phyloP scores from a whole-genome alignment of 2,329 filamentous ascomycete species.

The Rutstroemia sp. region DNA sequence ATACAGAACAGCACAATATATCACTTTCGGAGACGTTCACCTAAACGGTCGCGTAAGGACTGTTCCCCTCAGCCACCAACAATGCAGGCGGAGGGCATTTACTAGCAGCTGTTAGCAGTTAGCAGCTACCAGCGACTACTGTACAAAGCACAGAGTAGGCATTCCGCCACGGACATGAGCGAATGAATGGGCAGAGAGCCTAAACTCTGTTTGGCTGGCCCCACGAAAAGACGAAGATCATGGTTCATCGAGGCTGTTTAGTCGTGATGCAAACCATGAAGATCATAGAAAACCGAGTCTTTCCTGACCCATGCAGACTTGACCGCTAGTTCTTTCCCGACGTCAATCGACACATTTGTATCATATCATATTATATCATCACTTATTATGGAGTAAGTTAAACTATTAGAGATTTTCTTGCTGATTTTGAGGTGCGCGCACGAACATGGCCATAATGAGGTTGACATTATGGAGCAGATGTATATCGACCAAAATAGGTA shows the following conservation, averaged over 20 bases:
- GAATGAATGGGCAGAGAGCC: too few relatives aligned
- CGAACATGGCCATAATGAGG: too few relatives aligned
- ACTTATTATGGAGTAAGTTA: too few relatives aligned
- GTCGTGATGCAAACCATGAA: constrained; percentile 29
- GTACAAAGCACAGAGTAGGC: too few relatives aligned
- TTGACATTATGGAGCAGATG: too few relatives aligned
- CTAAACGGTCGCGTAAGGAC: constrained; percentile 9
- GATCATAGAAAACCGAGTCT: constrained; percentile 19
- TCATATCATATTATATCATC: constrained; percentile 5
- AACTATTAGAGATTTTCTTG: too few relatives aligned
- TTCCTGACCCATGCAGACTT: constrained; percentile 21
- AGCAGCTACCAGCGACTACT: too few relatives aligned
- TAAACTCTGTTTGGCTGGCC: constrained; percentile 12
- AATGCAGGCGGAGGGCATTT: constrained; percentile 2
- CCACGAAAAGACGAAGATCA: constrained; percentile 29
- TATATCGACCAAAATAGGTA: too few relatives aligned
- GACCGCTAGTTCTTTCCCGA: constrained; percentile 28
- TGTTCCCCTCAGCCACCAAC: constrained; percentile 5
- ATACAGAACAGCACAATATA: too few relatives aligned
- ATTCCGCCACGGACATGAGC: too few relatives aligned
- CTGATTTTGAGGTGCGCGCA: too few relatives aligned
- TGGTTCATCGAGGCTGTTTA: constrained; percentile 26
- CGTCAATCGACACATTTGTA: constrained; percentile 16
- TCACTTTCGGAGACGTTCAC: constrained; percentile 1
- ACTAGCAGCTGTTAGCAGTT: too few relatives aligned